Evolutionary conservation across 805 yeast genomes (phyloP).

Genomic region (Metahyphopichia silvanorum): DNA sequence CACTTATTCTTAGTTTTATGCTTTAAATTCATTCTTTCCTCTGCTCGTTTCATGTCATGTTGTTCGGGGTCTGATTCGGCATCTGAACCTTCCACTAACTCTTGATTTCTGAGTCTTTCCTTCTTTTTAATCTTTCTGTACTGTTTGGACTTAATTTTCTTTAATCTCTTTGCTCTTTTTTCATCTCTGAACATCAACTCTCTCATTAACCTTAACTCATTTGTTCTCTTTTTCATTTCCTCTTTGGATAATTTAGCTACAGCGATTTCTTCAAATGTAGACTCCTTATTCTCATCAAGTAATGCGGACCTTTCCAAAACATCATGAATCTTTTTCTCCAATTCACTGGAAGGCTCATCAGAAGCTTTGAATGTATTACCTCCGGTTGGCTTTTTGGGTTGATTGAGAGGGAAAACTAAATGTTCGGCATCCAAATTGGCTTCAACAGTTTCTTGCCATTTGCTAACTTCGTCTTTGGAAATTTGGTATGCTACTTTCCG

Average conservation of each 20-base stretch:
- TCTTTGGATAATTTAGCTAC: conserved; percentile 77
- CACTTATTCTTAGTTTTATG: conserved; percentile 87
- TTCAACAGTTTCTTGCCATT: conserved; percentile 84
- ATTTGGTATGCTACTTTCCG: conserved; percentile 88
- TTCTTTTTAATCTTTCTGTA: conserved; percentile 84
- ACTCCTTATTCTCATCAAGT: conserved; percentile 68
- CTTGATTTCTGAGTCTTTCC: conserved; percentile 69
- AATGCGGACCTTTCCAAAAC: conserved; percentile 65
- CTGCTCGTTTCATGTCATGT: conserved; percentile 73
- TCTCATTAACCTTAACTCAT: conserved; percentile 86
- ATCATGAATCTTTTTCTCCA: conserved; percentile 63
- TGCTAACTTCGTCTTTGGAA: conserved; percentile 78
- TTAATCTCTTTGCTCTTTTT: conserved; percentile 82
- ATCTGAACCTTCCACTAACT: conserved; percentile 60
- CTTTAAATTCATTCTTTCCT: conserved; percentile 87
- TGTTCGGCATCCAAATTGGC: conserved; percentile 83
- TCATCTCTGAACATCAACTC: conserved; percentile 97
- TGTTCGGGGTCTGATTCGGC: conserved; percentile 54
- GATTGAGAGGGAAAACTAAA: conserved; percentile 68
- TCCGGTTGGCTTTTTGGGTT: conserved; percentile 39
- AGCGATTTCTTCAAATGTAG: conserved; percentile 85
- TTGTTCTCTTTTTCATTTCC: conserved; percentile 72
- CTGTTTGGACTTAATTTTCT: conserved; percentile 91
- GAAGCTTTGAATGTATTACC: conserved; percentile 51
- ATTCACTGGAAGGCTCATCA: conserved; percentile 49